Percentiles rank a stretch among this genome's conserved stretches.
Conservation (phyloP, 768 basidiomycete species). For the Amanita brunnescens region DNA sequence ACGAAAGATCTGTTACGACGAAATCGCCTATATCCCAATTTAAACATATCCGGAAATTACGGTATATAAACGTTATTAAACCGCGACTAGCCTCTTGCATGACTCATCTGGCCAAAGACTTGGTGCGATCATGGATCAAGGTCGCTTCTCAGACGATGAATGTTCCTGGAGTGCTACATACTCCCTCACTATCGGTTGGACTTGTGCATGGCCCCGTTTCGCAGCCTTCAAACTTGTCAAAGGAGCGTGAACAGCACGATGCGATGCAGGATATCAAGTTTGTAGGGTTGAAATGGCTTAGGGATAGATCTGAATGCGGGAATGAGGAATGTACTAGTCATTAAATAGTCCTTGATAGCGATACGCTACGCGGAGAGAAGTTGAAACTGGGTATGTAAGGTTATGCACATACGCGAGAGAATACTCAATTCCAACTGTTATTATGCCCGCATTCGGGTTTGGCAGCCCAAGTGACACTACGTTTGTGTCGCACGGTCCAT, state of each 20-base stretch:
- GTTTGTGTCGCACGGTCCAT: no score
- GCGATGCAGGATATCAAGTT: slow-evolving; percentile 32
- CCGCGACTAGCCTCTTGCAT: slow-evolving; percentile 32
- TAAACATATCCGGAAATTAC: not conserved
- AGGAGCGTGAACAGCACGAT: slow-evolving; percentile 48
- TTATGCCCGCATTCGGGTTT: no score
- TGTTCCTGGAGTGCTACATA: slow-evolving; percentile 37
- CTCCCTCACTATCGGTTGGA: slow-evolving; percentile 25
- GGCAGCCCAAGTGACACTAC: no score
- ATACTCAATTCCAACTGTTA: no score
- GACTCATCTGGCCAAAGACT: slow-evolving; percentile 47
- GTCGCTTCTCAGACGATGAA: slow-evolving; percentile 49
- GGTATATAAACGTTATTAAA: no score
- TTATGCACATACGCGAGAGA: no score
- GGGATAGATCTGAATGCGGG: slow-evolving; percentile 3
- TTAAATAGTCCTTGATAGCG: no score
- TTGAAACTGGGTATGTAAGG: no score
- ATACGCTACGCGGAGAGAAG: no score
- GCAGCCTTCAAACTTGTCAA: slow-evolving; percentile 36
- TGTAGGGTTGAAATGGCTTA: slow-evolving; percentile 38
- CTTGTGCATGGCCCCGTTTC: slow-evolving; percentile 26
- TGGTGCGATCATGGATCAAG: slow-evolving; percentile 37
- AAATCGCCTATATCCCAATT: not conserved
- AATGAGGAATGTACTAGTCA: no score
- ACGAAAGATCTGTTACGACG: slow-evolving; percentile 26